Conservation (phyloP, 2,329 filamentous ascomycete species). For the Fusarium kyushuense region DNA sequence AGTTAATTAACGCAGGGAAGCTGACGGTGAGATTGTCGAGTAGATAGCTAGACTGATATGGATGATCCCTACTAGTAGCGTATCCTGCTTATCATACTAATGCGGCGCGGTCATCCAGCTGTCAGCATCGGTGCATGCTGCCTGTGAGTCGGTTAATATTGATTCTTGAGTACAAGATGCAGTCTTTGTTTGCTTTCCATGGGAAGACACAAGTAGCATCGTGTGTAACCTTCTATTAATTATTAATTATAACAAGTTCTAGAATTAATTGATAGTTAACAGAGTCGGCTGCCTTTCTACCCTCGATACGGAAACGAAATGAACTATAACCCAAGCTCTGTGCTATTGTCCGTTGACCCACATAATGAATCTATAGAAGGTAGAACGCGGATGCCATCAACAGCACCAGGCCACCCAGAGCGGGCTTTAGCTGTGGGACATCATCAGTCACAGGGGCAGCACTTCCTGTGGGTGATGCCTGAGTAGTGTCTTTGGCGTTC, state of each 20-base stretch:
- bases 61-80: background rate
- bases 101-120: background rate
- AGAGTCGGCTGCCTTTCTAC: background rate
- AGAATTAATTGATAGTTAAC: background rate
- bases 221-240: background rate
- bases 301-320: background rate
- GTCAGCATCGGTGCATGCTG: too few species aligned
- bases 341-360: background rate
- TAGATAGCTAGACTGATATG: background rate
- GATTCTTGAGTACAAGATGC: too few species aligned
- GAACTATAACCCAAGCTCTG: too few species aligned
- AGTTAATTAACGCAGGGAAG: background rate
- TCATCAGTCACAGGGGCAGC: background rate
- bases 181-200: background rate
- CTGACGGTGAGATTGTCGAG: background rate
- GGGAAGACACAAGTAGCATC: rapidly evolving
- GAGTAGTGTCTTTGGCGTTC: background rate
- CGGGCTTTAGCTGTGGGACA: background rate
- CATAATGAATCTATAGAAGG: background rate
- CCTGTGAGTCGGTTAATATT: too few species aligned
- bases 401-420: background rate
- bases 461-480: background rate
- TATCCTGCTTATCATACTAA: background rate
- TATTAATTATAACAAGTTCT: background rate
- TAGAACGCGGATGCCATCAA: background rate